Base-by-base conservation (phyloP, 2,329 filamentous ascomycete species). In the Sporothrix humicola region DNA sequence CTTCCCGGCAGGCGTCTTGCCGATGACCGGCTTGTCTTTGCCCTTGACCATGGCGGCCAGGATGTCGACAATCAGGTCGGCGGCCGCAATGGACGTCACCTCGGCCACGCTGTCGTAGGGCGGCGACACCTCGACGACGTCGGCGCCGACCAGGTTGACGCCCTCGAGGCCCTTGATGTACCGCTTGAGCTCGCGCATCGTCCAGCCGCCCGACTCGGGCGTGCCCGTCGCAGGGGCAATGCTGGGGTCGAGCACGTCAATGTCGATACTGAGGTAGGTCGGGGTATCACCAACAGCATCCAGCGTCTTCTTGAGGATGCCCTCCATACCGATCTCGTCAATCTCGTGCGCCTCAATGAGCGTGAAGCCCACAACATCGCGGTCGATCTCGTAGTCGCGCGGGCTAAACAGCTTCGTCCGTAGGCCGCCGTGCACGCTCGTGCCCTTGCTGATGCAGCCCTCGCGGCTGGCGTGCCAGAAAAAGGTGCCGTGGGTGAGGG, bases 141-240 rank as follows among this genome's bases (percentile, higher is more conserved):
- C 94, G 0, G 93, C 94, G 0, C 93, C 94, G 2, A 97, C 92
- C 1, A 97, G 83, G 79, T 97, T 97, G 80, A 97, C 80, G 0
- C 85, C 88, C 83, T 97, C 94, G 56, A 97, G 87, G 0, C 93
- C 93, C 50, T 94, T 85, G 79, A 97, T 81, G 72, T 97, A 93
- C 8, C 92, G 85, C 75, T 97, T 95, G 77, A 97, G 85, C 84
- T 97, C 94, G 69, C 94, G 85, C 17, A 92, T 96, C 3, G 93
- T 96, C 94, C 94, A 97, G 46, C 94, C 94, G 71, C 94, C 94
- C 0, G 94, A 92, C 83, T 97, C 94, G 0, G 94, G 94, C 0
- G 94, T 97, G 0, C 94, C 94, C 0, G 94, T 97, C 1, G 77
- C 78, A 0, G 77, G 78, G 9, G 79, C 80, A 44, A 81, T 81